Base-by-base conservation (phyloP, 1,139 yeast species). In the Kurtzmaniella quercitrusa region DNA sequence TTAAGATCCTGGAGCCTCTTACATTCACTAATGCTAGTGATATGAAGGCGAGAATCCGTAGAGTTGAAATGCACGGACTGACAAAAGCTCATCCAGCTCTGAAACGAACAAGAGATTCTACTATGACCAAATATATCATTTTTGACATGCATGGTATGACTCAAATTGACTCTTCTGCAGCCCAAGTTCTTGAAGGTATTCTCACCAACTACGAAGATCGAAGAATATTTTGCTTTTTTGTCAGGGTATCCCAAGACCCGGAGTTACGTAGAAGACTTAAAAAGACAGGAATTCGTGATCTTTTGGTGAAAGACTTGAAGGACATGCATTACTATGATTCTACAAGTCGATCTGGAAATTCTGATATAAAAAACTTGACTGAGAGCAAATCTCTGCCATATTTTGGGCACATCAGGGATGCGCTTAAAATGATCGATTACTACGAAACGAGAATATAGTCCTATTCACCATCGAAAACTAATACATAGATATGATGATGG, bases 1-100 rank as follows among this genome's bases (percentile, higher is more conserved):
- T 91, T 28, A 88, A 84, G 52, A 81, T 93, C 33, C 95, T 98
- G 0, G 98, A 93, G 56, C 97, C 98, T 1, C 67, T 93, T 45
- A 88, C 95, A 1, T 93, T 93, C 61, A 89, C 96, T 33, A 93
- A 93, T 57, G 80, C 95, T 15, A 87, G 84, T 46, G 97, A 91
- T 57, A 68, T 93, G 50, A 80, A 86, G 47, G 72, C 84, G 39
- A 68, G 98, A 22, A 68, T 93, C 42, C 76, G 80, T 45, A 68
- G 98, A 43, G 74, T 93, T 18, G 98, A 93, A 56, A 66, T 80
- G 54, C 89, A 87, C 55, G 96, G 98, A 0, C 85, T 96, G 0
- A 75, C 88, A 22, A 78, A 73, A 41, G 84, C 84, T 2, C 98
- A 91, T 55, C 98, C 98, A 0, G 93, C 91, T 0, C 74, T 76